Base-by-base conservation (phyloP, 371 early-diverging fungal species). In the Rhizopus stolonifer region DNA sequence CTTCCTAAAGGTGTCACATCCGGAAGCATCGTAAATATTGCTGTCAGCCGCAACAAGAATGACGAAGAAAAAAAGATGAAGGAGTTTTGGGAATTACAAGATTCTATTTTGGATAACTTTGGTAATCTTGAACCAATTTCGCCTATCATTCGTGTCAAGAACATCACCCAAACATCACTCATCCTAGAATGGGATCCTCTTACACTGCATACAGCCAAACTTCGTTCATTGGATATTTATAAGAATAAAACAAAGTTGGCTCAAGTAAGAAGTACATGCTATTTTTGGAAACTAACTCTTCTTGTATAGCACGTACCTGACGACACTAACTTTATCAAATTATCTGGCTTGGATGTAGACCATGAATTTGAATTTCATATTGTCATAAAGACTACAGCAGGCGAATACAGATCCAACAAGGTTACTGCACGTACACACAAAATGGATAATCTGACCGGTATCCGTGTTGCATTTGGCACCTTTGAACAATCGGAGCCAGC, bases 381-480 rank as follows among this genome's bases (percentile, higher is more conserved):
- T 21, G 90, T 85, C 45, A 81, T 93, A 64, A 84, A 90, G 59
- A 97, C 98, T 8, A 91, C 94, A 1, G 92, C 93, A 13, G 96
- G 98, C 26, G 64, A 79, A 32, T 86, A 87, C 48, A 75, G 80
- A 46, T 90, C 90, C 23, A 92, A 96, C 59, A 72, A 75, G 24
- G 77, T 94, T 14, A 68, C 60, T n/a, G 84, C 85, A 40, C 83
- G 81, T 52, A 97, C 98, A 4, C 94, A 95, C 59, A 80, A 89
- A 24, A 76, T 96, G 73, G 94, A 94, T 45, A 94, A 98, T 67
- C 78, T 98, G 44, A 93, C 93, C n/a, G 95, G 96, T 23, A 91
- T 95, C 53, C 83, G 88, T 53, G 89, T 94, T 15, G 90, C 89
- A 57, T 95, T 96, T 77, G 96, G 95, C 17, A 79, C 71, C n/a